phyloP scores from a whole-genome alignment of 2,329 filamentous ascomycete genomes.

The Trichoderma asperellum region DNA sequence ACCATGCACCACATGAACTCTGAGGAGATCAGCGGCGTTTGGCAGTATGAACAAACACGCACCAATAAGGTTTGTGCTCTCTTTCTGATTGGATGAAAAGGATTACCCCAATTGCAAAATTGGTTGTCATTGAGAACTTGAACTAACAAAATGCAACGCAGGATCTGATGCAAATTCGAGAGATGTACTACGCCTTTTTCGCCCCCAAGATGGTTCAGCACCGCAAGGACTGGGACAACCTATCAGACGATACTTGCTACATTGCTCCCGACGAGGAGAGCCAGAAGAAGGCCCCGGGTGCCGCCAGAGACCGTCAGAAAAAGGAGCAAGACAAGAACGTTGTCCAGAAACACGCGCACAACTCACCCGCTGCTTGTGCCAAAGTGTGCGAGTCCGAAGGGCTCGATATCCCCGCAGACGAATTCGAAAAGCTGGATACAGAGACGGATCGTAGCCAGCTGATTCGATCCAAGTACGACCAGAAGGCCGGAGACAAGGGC shows the following conservation, averaged over 20 bases:
- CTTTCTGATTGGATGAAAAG: background rate
- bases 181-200: slow-evolving; percentile 56
- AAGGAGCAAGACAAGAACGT: slow-evolving; percentile 46
- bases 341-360: slow-evolving; percentile 51
- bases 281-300: slow-evolving; percentile 41
- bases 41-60: slow-evolving; percentile 57
- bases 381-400: slow-evolving; percentile 52
- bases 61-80: slow-evolving; percentile 45
- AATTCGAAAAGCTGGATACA: slow-evolving; percentile 38
- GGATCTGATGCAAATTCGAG: slow-evolving; percentile 51
- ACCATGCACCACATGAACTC: slow-evolving; percentile 61
- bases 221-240: slow-evolving; percentile 58
- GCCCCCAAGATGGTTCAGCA: slow-evolving; percentile 47
- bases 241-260: slow-evolving; percentile 54
- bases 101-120: background rate
- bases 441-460: slow-evolving; percentile 38
- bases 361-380: slow-evolving; percentile 51
- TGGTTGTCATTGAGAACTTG: background rate
- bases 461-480: slow-evolving; percentile 38
- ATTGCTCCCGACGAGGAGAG: slow-evolving; percentile 45
- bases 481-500: slow-evolving; percentile 29
- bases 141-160: slow-evolving; percentile 32
- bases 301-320: slow-evolving; percentile 43
- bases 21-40: slow-evolving; percentile 56
- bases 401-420: slow-evolving; percentile 43